Conservation (phyloP, 139 green algal species). For the Chlorella sp. region DNA sequence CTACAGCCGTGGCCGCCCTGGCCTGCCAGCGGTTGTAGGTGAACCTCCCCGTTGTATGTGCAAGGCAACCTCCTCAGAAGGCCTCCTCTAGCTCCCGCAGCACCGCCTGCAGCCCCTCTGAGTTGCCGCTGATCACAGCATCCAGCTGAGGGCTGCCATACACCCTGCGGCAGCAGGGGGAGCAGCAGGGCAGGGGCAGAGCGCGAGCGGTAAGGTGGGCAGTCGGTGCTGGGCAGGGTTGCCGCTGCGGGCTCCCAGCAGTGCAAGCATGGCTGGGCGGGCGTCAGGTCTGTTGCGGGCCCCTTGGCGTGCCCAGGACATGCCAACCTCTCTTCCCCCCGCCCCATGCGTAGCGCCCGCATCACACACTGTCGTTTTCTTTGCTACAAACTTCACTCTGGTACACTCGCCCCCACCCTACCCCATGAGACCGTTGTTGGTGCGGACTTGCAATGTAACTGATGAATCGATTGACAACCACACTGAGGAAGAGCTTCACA, state of each 20-base stretch:
- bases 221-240: neutral
- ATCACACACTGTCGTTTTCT: no score
- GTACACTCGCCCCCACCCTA: no score
- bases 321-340: no score
- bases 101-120: neutral
- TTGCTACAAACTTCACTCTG: no score
- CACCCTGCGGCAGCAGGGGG: neutral
- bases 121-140: neutral
- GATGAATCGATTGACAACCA: no score
- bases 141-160: slow-evolving; percentile 33
- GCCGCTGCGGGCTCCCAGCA: neutral
- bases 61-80: neutral
- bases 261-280: neutral
- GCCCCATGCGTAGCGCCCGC: no score
- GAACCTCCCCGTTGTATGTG: neutral
- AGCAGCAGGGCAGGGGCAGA: neutral
- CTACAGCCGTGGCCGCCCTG: no score
- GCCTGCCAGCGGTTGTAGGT: neutral
- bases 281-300: no score
- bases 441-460: no score
- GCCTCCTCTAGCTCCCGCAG: neutral
- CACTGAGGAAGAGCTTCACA: no score
- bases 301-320: neutral
- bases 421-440: no score
- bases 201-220: no score